Percentiles rank a stretch among this genome's conserved stretches.
These are phyloP conservation scores for Pachysandra terminalis DNA, from an alignment of 164 flowering plant species.

Conservation along the genomic window DNA sequence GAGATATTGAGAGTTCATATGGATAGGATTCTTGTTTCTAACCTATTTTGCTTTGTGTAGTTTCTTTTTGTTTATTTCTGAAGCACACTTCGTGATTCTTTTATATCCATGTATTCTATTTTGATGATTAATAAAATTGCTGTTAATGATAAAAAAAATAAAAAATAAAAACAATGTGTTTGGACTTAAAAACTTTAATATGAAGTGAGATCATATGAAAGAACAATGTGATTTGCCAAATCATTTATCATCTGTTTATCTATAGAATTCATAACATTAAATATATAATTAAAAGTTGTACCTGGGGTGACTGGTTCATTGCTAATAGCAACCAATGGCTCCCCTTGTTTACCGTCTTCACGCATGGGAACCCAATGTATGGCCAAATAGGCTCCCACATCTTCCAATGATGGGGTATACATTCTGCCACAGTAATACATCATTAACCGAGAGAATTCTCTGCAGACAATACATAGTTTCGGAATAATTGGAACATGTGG, in stretches of 20 bases:
- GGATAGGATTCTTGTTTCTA: too few species aligned
- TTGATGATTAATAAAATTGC: too few species aligned
- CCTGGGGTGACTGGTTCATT: conserved; percentile 73
- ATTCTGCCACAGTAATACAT: conserved; percentile 37
- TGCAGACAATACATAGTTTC: neutral
- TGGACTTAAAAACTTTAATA: too few species aligned
- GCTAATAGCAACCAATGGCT: conserved; percentile 60
- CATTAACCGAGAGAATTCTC: conserved; percentile 1
- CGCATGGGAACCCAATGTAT: conserved; percentile 88
- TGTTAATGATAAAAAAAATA: neutral
- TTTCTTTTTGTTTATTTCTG: too few species aligned
- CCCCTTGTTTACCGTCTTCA: conserved; percentile 71
- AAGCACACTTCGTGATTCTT: too few species aligned
- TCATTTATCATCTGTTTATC: too few species aligned
- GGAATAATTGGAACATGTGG: neutral
- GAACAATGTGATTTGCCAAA: too few species aligned
- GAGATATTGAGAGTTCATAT: too few species aligned
- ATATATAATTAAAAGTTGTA: conserved; percentile 24
- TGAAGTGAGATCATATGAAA: too few species aligned
- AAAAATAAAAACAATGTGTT: neutral
- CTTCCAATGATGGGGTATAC: conserved; percentile 81
- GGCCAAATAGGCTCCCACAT: conserved; percentile 84
- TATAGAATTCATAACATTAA: too few species aligned
- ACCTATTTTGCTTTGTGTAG: too few species aligned
- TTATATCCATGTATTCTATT: too few species aligned